A percentile compares a stretch with the other conserved stretches of the same genome.
phyloP scores from a whole-genome alignment of 257 asterid species.

The Solanum clarkiae region DNA sequence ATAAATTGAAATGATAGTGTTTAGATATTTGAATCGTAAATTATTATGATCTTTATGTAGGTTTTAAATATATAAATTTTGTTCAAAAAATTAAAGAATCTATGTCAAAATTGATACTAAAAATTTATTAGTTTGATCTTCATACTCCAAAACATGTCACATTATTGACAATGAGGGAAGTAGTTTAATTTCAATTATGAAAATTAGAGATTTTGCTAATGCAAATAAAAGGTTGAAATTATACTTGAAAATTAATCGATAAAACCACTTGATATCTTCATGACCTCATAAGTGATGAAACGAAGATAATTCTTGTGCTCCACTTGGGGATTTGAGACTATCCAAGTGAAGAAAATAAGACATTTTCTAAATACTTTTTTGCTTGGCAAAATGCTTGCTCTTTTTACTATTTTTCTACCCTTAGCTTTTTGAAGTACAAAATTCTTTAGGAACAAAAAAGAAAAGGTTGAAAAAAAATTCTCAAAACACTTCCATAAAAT shows the following conservation, averaged over 20 bases:
- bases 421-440: no score
- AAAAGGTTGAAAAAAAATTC: background rate
- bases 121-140: background rate
- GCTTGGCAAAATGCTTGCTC: no score
- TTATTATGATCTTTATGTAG: background rate
- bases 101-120: background rate
- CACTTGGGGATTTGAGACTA: background rate
- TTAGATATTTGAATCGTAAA: background rate
- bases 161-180: background rate
- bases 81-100: background rate
- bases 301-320: background rate
- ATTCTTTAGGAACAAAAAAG: background rate
- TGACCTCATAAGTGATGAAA: background rate
- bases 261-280: background rate
- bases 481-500: background rate
- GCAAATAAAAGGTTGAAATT: background rate
- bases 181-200: background rate
- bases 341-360: background rate
- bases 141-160: background rate
- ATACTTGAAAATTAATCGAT: background rate
- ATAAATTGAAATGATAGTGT: no score
- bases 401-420: background rate
- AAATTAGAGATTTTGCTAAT: background rate
- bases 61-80: background rate
- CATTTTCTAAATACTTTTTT: background rate